Evolutionary conservation across 176 grass and related monocot species (phyloP).

Genomic region (Oryza glaberrima): DNA sequence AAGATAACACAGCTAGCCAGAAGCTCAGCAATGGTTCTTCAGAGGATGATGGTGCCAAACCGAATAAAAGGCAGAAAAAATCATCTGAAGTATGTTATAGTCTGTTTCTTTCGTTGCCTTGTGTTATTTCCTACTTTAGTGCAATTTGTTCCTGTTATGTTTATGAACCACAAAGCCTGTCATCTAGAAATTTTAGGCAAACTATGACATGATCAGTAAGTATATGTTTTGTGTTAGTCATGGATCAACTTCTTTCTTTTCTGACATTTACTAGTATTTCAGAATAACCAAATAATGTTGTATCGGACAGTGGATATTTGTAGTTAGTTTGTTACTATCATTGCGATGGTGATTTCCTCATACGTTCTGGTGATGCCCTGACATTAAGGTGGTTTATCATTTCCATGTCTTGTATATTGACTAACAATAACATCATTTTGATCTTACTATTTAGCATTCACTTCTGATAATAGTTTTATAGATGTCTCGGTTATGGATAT

Average conservation of each 20-base stretch:
- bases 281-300: not conserved
- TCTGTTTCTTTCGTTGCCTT: not conserved
- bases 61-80: conserved; percentile 65
- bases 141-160: not conserved
- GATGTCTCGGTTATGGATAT: not conserved
- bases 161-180: not conserved
- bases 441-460: conserved; percentile 6
- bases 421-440: not conserved
- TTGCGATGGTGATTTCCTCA: not conserved
- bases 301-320: not conserved
- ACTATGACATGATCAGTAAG: not conserved
- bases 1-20: conserved; percentile 36
- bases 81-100: conserved; percentile 64
- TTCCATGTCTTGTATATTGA: not conserved
- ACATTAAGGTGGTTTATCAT: not conserved
- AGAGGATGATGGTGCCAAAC: conserved; percentile 43
- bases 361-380: not conserved
- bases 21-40: conserved; percentile 36
- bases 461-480: not conserved
- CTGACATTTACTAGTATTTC: not conserved
- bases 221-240: not conserved
- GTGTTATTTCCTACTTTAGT: not conserved
- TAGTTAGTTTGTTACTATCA: not conserved
- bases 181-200: not conserved
- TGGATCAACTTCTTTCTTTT: not conserved